Conservation (phyloP, 1,284 basidiomycete species). For the Earliella scabrosa region DNA sequence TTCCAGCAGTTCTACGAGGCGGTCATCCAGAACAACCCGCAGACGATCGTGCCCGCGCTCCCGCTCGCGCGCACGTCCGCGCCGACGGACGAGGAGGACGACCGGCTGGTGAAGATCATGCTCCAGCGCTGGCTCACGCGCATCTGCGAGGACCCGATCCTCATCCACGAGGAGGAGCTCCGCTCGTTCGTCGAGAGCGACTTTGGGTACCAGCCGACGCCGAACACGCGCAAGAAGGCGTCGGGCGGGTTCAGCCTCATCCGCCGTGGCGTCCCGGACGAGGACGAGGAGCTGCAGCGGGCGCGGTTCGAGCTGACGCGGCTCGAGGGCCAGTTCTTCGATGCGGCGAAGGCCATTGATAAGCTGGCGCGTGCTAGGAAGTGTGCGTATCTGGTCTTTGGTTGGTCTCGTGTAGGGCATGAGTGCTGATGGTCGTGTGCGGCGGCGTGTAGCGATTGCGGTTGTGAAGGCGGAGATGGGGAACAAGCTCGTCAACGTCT, state of each 20-base stretch:
- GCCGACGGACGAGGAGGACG: slow-evolving; percentile 94
- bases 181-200: slow-evolving; percentile 94
- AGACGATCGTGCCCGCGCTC: slow-evolving; percentile 90
- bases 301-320: slow-evolving; percentile 92
- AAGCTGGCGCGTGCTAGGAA: slow-evolving; percentile 81
- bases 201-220: slow-evolving; percentile 89
- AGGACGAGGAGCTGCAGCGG: slow-evolving; percentile 83
- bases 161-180: slow-evolving; percentile 88
- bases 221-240: slow-evolving; percentile 72
- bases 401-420: neutral
- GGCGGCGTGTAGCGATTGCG: slow-evolving; percentile 77
- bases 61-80: slow-evolving; percentile 93
- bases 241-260: slow-evolving; percentile 72
- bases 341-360: slow-evolving; percentile 86
- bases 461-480: slow-evolving; percentile 83
- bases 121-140: slow-evolving; percentile 91
- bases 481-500: slow-evolving; percentile 85
- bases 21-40: slow-evolving; percentile 81
- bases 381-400: slow-evolving; percentile 49
- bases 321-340: slow-evolving; percentile 88
- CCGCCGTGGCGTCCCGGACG: slow-evolving; percentile 75
- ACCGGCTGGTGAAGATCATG: slow-evolving; percentile 90
- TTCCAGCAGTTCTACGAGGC: slow-evolving; percentile 92
- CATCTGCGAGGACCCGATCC: slow-evolving; percentile 86
- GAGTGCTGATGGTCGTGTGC: slow-evolving; percentile 1